Conservation (phyloP, 2,329 filamentous ascomycete genomes). For the Sclerotinia sclerotiorum region DNA sequence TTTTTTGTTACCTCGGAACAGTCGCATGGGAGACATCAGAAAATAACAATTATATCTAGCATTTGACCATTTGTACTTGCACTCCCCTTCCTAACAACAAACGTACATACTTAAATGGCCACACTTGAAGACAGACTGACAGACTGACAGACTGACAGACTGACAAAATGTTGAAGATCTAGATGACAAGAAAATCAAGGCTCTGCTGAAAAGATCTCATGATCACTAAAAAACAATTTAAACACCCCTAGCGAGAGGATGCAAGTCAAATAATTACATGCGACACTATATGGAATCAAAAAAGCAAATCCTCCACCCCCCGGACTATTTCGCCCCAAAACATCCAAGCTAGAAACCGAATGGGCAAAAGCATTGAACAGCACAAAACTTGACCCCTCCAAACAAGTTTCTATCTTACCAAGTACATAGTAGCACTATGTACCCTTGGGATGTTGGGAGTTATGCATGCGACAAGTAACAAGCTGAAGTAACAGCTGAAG, state of each 20-base stretch:
- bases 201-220: neutral
- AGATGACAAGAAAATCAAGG: neutral
- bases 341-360: neutral
- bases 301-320: neutral
- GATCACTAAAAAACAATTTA: neutral
- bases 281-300: neutral
- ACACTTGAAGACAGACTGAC: neutral
- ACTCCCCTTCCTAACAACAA: neutral
- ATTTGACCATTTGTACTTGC: neutral
- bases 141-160: too few species aligned
- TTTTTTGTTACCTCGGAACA: neutral
- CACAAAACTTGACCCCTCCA: neutral
- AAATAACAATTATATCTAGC: too few species aligned
- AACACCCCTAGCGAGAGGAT: neutral
- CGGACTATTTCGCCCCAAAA: neutral
- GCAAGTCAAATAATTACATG: neutral
- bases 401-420: neutral
- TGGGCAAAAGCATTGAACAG: constrained; percentile 3
- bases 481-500: neutral
- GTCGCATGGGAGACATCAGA: too few species aligned
- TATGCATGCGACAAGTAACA: constrained; percentile 7
- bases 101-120: neutral
- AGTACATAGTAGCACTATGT: neutral
- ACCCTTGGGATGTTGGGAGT: neutral
- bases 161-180: neutral